phyloP scores from a whole-genome alignment of 2,329 filamentous ascomycete genomes.

The Verticillium alfalfae region DNA sequence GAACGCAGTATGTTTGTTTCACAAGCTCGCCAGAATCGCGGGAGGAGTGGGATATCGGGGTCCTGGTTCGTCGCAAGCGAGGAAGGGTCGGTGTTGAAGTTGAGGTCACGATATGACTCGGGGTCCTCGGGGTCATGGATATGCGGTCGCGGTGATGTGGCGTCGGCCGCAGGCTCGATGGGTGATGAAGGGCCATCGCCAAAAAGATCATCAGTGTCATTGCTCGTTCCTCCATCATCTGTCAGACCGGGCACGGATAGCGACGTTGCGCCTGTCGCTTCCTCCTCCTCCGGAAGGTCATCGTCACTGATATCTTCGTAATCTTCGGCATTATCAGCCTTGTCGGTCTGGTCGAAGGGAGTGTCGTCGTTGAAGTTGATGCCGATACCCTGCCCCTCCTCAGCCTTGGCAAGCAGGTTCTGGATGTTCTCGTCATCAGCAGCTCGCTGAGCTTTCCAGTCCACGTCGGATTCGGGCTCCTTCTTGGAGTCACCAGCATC shows the following conservation, averaged over 20 bases:
- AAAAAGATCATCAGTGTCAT: conserved; percentile 64
- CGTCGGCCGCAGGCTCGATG: conserved; percentile 31
- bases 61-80: conserved; percentile 50
- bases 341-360: conserved; percentile 62
- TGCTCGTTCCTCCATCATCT: conserved; percentile 55
- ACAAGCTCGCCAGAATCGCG: conserved; percentile 70
- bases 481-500: conserved; percentile 11
- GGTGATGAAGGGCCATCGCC: conserved; percentile 53
- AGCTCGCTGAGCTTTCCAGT: conserved; percentile 36
- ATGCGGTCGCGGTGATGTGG: conserved; percentile 37
- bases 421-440: conserved; percentile 44
- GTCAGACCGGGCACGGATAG: conserved; percentile 48
- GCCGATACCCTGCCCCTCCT: conserved; percentile 29
- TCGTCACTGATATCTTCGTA: conserved; percentile 90
- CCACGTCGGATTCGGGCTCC: conserved; percentile 22
- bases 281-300: conserved; percentile 78
- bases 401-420: conserved; percentile 34
- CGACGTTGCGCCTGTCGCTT: conserved; percentile 34
- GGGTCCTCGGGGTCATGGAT: conserved; percentile 32
- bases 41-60: conserved; percentile 60
- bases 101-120: conserved; percentile 34
- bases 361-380: conserved; percentile 36
- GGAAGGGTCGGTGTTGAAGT: conserved; percentile 39
- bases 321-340: conserved; percentile 88
- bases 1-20: conserved; percentile 74